Evolutionary conservation across 331 rosid genomes (phyloP), one percentile per base, ranked within the genome.

Genomic region (Saraca asoca): DNA sequence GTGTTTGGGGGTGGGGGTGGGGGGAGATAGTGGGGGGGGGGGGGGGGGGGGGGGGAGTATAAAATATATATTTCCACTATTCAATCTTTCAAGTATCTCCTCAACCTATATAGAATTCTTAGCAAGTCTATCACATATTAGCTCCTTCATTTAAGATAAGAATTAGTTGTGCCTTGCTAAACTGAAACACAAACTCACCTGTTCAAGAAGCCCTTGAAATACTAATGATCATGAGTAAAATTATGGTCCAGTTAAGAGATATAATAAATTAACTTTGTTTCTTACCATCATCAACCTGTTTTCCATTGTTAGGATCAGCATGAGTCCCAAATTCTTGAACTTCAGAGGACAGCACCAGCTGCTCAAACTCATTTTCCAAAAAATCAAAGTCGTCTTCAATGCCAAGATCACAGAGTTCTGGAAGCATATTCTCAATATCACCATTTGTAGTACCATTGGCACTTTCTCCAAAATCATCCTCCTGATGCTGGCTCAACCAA

Each of bases 401-500:
- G 54, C 41, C 77, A 1, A 75, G 59, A 75, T 73, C 79, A 62
- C 67, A 74, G 18, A 58, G 16, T 39, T 71, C 81, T 0, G 72
- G 49, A n/a, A 71, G 45, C 33, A 71, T 42, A 43, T 69, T 52
- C 42, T 51, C 77, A 34, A 50, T 9, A 58, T 75, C 78, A 58
- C 39, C 77, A 58, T 61, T 69, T 9, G 78, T 29, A 38, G 55
- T 20, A 52, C 58, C 69, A 19, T 46, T 39, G 39, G 9, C 76
- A 50, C 77, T 38, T 85, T 69, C 78, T 72, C 64, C 80, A 72
- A 83, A 81, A 55, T 81, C 87, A 38, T 83, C 86, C 67, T 78
- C 91, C 60, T 81, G 78, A 24, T 78, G 79, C 60, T 87, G 90
- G 76, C 89, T 83, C 38, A 85, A 67, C 95, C 96, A 90, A 72